phyloP scores from a whole-genome alignment of 345 rosid species.

The Syzygium oleosum region DNA sequence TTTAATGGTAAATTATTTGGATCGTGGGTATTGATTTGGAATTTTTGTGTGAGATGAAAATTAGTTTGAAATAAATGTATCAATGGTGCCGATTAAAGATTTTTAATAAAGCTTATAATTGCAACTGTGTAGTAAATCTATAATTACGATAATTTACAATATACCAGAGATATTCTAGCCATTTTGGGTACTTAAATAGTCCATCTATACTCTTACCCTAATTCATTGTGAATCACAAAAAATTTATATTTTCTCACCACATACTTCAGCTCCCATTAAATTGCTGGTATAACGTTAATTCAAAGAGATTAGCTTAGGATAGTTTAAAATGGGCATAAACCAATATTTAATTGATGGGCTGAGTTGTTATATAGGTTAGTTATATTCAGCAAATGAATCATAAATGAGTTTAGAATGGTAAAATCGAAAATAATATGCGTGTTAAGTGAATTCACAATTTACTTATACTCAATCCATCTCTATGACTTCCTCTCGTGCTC shows the following conservation, averaged over 20 bases:
- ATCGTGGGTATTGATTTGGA: background rate
- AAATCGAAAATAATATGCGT: no score
- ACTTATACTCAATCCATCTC: no score
- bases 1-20: background rate
- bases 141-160: background rate
- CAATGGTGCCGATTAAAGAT: background rate
- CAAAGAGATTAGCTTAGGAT: background rate
- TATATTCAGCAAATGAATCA: no score
- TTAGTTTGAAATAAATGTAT: background rate
- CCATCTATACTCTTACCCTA: background rate
- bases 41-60: background rate
- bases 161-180: background rate
- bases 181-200: background rate
- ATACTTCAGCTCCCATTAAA: background rate
- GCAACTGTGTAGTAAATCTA: background rate
- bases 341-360: no score
- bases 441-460: no score
- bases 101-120: background rate
- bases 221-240: background rate
- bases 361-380: no score
- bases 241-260: background rate
- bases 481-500: no score
- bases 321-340: no score
- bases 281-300: background rate
- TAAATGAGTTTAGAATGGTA: no score